These are phyloP conservation scores for Vaccinium vitisidaea DNA, from an alignment of 148 eudicot species.

Conservation along the genomic window DNA sequence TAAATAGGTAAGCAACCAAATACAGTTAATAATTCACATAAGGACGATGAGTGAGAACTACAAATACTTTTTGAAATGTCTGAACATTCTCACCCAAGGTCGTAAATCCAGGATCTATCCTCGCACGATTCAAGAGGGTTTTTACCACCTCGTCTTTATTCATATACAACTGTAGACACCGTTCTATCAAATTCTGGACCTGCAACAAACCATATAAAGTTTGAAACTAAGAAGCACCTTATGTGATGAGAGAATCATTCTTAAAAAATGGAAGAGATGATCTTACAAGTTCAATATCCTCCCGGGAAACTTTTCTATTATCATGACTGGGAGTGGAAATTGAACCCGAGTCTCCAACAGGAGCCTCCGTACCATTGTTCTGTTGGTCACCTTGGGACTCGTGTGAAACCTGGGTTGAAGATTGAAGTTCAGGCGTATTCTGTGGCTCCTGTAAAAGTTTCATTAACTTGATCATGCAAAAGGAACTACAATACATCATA, in stretches of 20 bases:
- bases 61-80: constrained; percentile 14
- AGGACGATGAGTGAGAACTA: neutral
- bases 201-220: constrained; percentile 32
- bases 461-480: neutral
- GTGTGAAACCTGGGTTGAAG: constrained; percentile 56
- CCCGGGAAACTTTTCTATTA: constrained; percentile 86
- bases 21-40: neutral
- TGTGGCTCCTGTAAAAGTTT: constrained; percentile 54
- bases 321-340: constrained; percentile 83
- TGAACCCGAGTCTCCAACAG: constrained; percentile 83
- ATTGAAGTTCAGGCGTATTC: constrained; percentile 59
- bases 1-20: constrained; percentile 8
- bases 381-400: constrained; percentile 74
- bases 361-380: constrained; percentile 58
- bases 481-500: neutral
- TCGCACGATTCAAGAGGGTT: constrained; percentile 84
- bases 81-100: constrained; percentile 59
- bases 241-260: neutral
- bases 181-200: constrained; percentile 93
- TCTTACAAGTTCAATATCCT: constrained; percentile 97
- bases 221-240: constrained; percentile 11
- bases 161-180: constrained; percentile 92
- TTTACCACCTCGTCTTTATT: constrained; percentile 92
- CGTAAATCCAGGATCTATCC: constrained; percentile 95
- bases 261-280: constrained; percentile 10